phyloP scores from a whole-genome alignment of 331 rosid genomes.

The Quercus tomentella region DNA sequence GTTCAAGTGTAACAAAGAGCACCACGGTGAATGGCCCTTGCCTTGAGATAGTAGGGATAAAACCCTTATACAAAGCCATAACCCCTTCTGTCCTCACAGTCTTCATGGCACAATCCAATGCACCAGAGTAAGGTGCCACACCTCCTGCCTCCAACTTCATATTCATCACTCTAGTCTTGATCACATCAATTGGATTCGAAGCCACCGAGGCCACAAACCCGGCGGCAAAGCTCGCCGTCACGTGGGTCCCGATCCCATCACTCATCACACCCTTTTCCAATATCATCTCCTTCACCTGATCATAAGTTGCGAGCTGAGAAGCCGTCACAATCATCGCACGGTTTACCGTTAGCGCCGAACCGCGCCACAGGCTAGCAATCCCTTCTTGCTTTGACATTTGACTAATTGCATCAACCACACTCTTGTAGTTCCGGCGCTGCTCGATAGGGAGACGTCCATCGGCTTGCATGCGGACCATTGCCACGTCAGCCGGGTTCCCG shows the following conservation, averaged over 20 bases:
- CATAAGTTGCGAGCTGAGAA: background rate
- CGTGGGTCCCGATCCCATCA: background rate
- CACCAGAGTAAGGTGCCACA: background rate
- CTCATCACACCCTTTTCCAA: background rate
- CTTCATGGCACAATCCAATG: conserved; percentile 2
- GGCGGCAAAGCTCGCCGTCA: no score
- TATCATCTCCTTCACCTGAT: background rate
- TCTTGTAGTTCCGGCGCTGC: background rate
- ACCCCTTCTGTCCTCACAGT: background rate
- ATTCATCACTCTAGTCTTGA: conserved; percentile 6
- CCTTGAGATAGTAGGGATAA: conserved; percentile 1
- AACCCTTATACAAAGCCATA: conserved; percentile 5
- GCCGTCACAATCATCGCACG: background rate
- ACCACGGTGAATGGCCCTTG: background rate
- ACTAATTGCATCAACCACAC: background rate
- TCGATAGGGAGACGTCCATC: background rate
- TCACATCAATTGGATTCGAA: background rate
- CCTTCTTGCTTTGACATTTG: conserved; percentile 1
- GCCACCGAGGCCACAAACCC: background rate
- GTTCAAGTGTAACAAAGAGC: background rate
- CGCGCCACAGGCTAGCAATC: background rate
- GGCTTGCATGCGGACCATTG: background rate
- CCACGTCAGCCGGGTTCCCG: background rate
- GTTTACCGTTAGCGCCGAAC: background rate
- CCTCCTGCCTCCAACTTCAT: background rate